Conservation (phyloP, 495 filamentous ascomycete genomes). For the Xylaria grammica region DNA sequence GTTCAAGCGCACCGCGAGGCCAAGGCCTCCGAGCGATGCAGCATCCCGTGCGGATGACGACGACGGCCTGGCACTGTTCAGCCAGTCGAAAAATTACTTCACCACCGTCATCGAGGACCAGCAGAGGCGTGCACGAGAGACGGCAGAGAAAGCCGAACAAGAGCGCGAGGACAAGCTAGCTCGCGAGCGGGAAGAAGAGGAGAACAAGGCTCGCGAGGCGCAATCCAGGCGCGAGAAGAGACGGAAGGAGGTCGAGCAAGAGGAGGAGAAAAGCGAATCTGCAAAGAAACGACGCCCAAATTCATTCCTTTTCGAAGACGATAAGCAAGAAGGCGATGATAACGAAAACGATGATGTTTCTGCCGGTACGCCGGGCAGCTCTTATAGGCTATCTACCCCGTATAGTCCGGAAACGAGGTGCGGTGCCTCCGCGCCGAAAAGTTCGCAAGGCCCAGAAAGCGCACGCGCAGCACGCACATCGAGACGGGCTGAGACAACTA, state of each 20-base stretch:
- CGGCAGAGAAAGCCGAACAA: conserved; percentile 35
- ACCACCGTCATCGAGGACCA: conserved; percentile 63
- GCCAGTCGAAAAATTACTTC: conserved; percentile 68
- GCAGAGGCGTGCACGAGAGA: conserved; percentile 44
- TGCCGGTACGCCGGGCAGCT: conserved; percentile 15
- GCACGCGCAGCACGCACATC: conserved; percentile 14
- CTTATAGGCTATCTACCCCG: conserved; percentile 24
- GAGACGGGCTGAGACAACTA: conserved; percentile 14
- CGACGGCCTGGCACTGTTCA: conserved; percentile 66
- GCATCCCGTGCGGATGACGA: conserved; percentile 40
- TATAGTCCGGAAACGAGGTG: conserved; percentile 22
- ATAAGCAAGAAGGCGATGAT: conserved; percentile 14
- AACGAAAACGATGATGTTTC: conserved; percentile 25
- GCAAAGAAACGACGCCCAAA: conserved; percentile 33
- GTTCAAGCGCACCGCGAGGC: conserved; percentile 67
- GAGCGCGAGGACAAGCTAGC: conserved; percentile 28
- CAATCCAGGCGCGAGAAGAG: conserved; percentile 25
- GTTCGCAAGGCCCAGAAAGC: conserved; percentile 11
- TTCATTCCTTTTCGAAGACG: conserved; percentile 30
- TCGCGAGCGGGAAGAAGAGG: conserved; percentile 36
- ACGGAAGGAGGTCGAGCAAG: conserved; percentile 17
- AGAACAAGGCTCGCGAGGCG: conserved; percentile 28
- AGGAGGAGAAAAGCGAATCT: conserved; percentile 31
- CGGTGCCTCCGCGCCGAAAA: conserved; percentile 9
- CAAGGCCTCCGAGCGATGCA: conserved; percentile 39